Conservation (phyloP, 495 filamentous ascomycete species). For the Chlorociboria aeruginascens region DNA sequence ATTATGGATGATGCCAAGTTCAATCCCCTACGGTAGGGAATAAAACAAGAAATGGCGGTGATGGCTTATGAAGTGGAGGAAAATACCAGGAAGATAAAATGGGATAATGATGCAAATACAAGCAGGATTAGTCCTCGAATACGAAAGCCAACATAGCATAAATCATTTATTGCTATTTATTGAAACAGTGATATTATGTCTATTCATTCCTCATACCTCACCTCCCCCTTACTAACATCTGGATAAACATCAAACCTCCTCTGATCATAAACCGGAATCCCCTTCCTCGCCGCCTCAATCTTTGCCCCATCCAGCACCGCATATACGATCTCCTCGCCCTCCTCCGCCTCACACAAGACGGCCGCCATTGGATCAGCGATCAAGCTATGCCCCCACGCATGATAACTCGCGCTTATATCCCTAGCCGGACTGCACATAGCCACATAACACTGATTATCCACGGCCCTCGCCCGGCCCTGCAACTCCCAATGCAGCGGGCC, state of each 20-base stretch:
- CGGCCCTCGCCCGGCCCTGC: conserved; percentile 67
- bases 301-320: conserved; percentile 58
- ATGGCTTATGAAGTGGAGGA: not conserved
- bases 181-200: no score
- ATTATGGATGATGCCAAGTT: not conserved
- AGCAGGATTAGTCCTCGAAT: no score
- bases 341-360: conserved; percentile 61
- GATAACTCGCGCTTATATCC: conserved; percentile 64
- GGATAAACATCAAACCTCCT: conserved; percentile 92
- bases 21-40: not conserved
- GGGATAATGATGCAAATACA: not conserved
- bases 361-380: conserved; percentile 81
- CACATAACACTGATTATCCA: conserved; percentile 94
- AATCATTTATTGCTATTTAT: no score
- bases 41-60: not conserved
- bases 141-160: no score
- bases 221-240: conserved; percentile 53
- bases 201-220: conserved; percentile 13
- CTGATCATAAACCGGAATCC: conserved; percentile 78
- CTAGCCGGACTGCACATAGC: conserved; percentile 85
- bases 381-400: conserved; percentile 86
- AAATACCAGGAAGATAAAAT: not conserved
- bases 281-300: conserved; percentile 67
- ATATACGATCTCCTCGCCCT: conserved; percentile 63
- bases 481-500: conserved; percentile 86